These are phyloP conservation scores for Pestalotiopsis sp. DNA, from an alignment of 2,329 filamentous ascomycete genomes.

Conservation along the genomic window DNA sequence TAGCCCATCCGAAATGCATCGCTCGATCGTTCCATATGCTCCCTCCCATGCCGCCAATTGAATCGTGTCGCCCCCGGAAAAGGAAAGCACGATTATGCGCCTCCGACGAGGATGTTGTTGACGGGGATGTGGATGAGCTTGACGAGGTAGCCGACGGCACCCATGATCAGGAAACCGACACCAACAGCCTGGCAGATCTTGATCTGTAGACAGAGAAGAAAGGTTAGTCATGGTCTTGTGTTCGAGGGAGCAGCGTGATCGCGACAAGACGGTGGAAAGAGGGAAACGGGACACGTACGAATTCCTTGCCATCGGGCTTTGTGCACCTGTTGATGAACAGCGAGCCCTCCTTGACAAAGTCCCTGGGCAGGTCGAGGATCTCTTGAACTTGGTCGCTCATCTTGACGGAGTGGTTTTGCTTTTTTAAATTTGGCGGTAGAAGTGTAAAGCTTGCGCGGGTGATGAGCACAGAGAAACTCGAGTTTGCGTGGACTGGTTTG, in stretches of 20 bases:
- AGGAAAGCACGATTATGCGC: slow-evolving; percentile 49
- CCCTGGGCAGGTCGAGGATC: slow-evolving; percentile 49
- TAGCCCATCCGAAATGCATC: not conserved
- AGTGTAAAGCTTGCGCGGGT: slow-evolving; percentile 1
- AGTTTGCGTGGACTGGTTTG: not conserved
- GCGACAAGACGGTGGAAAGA: not conserved
- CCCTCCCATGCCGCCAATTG: not conserved
- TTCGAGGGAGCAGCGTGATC: not conserved
- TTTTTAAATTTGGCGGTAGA: not conserved
- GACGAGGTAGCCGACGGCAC: slow-evolving; percentile 68
- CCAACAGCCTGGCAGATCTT: slow-evolving; percentile 63
- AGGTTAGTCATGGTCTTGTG: not conserved
- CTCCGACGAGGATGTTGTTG: slow-evolving; percentile 71
- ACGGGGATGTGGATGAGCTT: slow-evolving; percentile 74
- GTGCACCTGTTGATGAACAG: slow-evolving; percentile 66
- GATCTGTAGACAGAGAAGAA: slow-evolving; percentile 21
- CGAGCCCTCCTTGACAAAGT: slow-evolving; percentile 65
- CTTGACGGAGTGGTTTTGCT: slow-evolving; percentile 1
- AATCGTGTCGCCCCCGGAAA: not conserved
- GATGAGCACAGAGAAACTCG: not conserved
- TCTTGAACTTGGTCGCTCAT: slow-evolving; percentile 18
- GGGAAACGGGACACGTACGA: not conserved
- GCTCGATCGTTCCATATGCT: not conserved
- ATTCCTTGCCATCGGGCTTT: slow-evolving; percentile 41
- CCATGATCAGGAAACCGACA: slow-evolving; percentile 72